Base-by-base conservation (phyloP, 345 rosid species). In the Leavenworthia alabamica region DNA sequence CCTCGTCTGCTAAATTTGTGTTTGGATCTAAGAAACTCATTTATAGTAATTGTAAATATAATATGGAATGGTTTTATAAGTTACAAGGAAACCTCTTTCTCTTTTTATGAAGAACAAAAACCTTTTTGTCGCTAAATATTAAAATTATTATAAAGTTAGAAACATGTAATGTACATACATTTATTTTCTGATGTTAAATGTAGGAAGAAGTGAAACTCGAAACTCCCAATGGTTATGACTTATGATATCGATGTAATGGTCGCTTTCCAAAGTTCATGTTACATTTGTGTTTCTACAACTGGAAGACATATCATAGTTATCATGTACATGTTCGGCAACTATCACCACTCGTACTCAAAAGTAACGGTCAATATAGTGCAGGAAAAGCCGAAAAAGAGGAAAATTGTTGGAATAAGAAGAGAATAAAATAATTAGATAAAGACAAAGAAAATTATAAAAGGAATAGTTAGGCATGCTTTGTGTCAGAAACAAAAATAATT, bases 381-480 rank as follows among this genome's bases (percentile, higher is more conserved):
- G 11, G 10, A 33, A 65, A 55, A 55, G 47, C 71, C 23, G 56
- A 22, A 26, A 67, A 67, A 28, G 51, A 58, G 58, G 64, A 31
- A 58, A 58, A 22, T 31, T 58, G 65, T 67, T 47, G 56, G 72
- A 57, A 41, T 13, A 13, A 11, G 59, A 58, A 31, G 43, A 39
- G 55, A 51, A 16, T 14, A 47, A 46, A 35, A 10, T 24, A 35
- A 32, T 1, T 5, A 26, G 31, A 43, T 14, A 33, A 66, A 28
- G 43, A 24, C 22, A 56, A 36, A 44, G 62, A 19, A 56, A 35
- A 54, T 6, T 14, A 22, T 46, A 58, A 11, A 32, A 59, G 10
- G 17, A 17, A 14, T 47, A 49, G 13, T 36, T 67, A 67, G 72
- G 72, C 58, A 67, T 58, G 65, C 72, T 49, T 67, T 58, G 72